phyloP scores from a whole-genome alignment of 495 filamentous ascomycete species.

The Annulohypoxylon nitens region DNA sequence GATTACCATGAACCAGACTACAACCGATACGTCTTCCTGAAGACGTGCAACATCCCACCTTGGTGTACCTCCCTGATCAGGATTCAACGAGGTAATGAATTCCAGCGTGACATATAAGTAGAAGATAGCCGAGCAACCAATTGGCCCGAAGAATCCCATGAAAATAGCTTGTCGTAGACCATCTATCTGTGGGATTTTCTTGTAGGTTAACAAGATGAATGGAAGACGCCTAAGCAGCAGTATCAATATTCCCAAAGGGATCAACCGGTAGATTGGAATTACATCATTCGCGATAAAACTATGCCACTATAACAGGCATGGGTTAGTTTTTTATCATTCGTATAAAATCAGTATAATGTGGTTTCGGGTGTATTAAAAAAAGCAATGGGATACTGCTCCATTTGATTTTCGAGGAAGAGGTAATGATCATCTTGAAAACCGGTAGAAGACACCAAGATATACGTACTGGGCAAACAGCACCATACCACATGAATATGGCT shows the following conservation, averaged over 20 bases:
- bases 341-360: background rate
- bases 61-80: conserved; percentile 66
- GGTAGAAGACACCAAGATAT: background rate
- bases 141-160: conserved; percentile 93
- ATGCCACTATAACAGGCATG: conserved; percentile 64
- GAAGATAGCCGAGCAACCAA: conserved; percentile 93
- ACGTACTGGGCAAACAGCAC: conserved; percentile 77
- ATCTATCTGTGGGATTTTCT: conserved; percentile 77
- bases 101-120: conserved; percentile 85
- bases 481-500: conserved; percentile 88
- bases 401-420: too few relatives aligned
- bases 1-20: conserved; percentile 88
- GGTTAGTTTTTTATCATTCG: conserved; percentile 15
- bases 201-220: conserved; percentile 78
- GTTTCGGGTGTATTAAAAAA: background rate
- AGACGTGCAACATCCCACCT: conserved; percentile 76
- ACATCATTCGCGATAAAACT: conserved; percentile 75
- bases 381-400: too few relatives aligned
- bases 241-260: conserved; percentile 84
- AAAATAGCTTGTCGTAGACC: conserved; percentile 79
- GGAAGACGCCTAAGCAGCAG: conserved; percentile 84
- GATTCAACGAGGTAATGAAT: conserved; percentile 68
- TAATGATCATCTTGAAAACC: too few relatives aligned
- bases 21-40: conserved; percentile 72
- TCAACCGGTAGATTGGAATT: conserved; percentile 80